Evolutionary conservation across 2,329 filamentous ascomycete species (phyloP), one percentile per base, ranked within the genome.

Genomic region (Emergomyces orientalis): DNA sequence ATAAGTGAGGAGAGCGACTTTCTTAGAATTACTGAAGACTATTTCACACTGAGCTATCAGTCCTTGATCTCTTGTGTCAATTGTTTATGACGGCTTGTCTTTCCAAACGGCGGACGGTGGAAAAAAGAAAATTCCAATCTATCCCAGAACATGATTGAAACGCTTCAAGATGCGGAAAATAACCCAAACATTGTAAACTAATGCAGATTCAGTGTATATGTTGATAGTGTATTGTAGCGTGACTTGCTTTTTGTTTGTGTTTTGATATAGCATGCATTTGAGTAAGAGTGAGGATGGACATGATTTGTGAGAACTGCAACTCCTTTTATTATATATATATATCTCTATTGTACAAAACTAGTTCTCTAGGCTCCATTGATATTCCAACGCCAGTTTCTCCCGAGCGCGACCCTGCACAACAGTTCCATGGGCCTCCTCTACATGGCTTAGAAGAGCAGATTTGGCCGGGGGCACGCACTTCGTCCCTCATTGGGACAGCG

Each of bases 331-430:
- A 32, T 7, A 32, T 32, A 32, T 32, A 32, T 32, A 32, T 32
- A 32, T 32, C 3, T 32, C 3, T 32, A 32, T 32, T 51, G 11
- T 56, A 56, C 9, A 56, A 56, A 56, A 34, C 54, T 56, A 56
- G 30, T 39, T 56, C 34, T 34, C 54, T 39, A 56, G 54, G 9
- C 54, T 56, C 54, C n/a, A 19, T 47, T 59, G 56, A 61, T 60
- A 49, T 65, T 65, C 59, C 41, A n/a, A n/a, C n/a, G n/a, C n/a
- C n/a, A n/a, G n/a, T n/a, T n/a, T n/a, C n/a, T n/a, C n/a, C n/a
- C n/a, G n/a, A n/a, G n/a, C n/a, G n/a, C n/a, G n/a, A n/a, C n/a
- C n/a, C n/a, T n/a, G n/a, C n/a, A n/a, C n/a, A n/a, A n/a, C n/a
- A n/a, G n/a, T n/a, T n/a, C n/a, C n/a, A n/a, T n/a, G n/a, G n/a